These are phyloP conservation scores for Serendipita sp. DNA, from an alignment of 768 basidiomycete genomes.

Conservation along the genomic window DNA sequence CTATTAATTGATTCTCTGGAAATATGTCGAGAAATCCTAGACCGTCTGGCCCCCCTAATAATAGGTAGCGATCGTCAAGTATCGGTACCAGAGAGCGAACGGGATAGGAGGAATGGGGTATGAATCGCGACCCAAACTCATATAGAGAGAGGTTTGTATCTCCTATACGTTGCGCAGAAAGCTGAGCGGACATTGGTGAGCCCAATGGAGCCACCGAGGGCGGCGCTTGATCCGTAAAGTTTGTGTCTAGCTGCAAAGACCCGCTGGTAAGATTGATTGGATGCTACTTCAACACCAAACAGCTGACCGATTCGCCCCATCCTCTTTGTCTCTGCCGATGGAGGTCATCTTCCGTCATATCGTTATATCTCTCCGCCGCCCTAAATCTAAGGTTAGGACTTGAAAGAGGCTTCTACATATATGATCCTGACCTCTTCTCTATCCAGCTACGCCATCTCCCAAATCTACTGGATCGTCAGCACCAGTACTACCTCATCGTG, in stretches of 20 bases:
- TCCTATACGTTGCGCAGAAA: constrained; percentile 9
- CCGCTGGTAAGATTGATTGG: constrained; percentile 9
- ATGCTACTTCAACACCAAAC: constrained; percentile 6
- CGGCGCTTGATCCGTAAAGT: constrained; percentile 27
- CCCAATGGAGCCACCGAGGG: constrained; percentile 5
- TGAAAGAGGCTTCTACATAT: neutral
- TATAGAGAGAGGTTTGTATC: constrained; percentile 55
- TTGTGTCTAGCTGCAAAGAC: constrained; percentile 16
- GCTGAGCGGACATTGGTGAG: constrained; percentile 2
- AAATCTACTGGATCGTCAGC: constrained; percentile 34
- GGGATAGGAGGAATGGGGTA: constrained; percentile 60
- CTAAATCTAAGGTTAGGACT: constrained; percentile 23
- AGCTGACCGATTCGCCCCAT: constrained; percentile 42
- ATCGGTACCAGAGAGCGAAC: constrained; percentile 66
- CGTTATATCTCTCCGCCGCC: constrained; percentile 69
- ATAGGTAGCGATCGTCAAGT: constrained; percentile 43
- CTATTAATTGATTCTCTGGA: constrained; percentile 46
- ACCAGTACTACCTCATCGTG: neutral
- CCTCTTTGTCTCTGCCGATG: constrained; percentile 45
- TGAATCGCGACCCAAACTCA: constrained; percentile 72
- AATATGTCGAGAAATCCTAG: constrained; percentile 73
- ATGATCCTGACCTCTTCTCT: constrained; percentile 51
- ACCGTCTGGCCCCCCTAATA: constrained; percentile 68
- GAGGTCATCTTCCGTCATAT: constrained; percentile 43
- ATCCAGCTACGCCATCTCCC: constrained; percentile 81